phyloP scores from a whole-genome alignment of 2,329 filamentous ascomycete genomes.

The Ascochyta koolunga region DNA sequence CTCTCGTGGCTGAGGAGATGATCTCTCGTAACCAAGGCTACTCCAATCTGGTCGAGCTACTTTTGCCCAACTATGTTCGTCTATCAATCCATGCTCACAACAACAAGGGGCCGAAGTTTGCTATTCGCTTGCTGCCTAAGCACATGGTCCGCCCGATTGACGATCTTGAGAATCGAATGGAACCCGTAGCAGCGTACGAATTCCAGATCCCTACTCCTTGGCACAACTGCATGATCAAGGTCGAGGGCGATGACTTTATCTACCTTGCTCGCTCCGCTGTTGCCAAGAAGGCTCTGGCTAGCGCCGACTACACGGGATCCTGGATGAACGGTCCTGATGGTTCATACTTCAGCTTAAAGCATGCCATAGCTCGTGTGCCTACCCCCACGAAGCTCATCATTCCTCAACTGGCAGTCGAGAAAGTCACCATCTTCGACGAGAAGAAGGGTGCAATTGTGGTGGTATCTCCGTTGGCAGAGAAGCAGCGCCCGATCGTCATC shows the following conservation, averaged over 20 bases:
- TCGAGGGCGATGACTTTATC: slow-evolving; percentile 37
- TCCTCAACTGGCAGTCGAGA: slow-evolving; percentile 20
- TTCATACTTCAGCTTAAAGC: slow-evolving; percentile 34
- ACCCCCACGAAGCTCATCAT: slow-evolving; percentile 19
- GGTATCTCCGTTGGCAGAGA: slow-evolving; percentile 28
- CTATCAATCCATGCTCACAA: slow-evolving; percentile 56
- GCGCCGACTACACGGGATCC: slow-evolving; percentile 28
- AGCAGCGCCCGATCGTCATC: slow-evolving; percentile 32
- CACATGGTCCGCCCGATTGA: slow-evolving; percentile 41
- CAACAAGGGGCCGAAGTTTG: slow-evolving; percentile 53
- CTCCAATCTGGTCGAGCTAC: slow-evolving; percentile 55
- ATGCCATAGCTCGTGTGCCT: slow-evolving; percentile 14
- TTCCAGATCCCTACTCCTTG: slow-evolving; percentile 52
- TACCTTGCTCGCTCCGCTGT: slow-evolving; percentile 37
- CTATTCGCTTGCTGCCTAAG: slow-evolving; percentile 49
- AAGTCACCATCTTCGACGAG: slow-evolving; percentile 29
- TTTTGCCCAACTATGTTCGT: slow-evolving; percentile 55
- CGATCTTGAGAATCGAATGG: slow-evolving; percentile 36
- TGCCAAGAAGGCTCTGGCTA: slow-evolving; percentile 31
- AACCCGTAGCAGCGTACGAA: slow-evolving; percentile 34
- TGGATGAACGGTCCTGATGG: slow-evolving; percentile 37
- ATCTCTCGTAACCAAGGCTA: slow-evolving; percentile 55
- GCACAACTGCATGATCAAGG: slow-evolving; percentile 52
- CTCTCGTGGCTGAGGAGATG: slow-evolving; percentile 47
- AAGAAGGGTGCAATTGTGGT: slow-evolving; percentile 31